phyloP scores from a whole-genome alignment of 2,329 filamentous ascomycete species.

The Diatrype stigma region DNA sequence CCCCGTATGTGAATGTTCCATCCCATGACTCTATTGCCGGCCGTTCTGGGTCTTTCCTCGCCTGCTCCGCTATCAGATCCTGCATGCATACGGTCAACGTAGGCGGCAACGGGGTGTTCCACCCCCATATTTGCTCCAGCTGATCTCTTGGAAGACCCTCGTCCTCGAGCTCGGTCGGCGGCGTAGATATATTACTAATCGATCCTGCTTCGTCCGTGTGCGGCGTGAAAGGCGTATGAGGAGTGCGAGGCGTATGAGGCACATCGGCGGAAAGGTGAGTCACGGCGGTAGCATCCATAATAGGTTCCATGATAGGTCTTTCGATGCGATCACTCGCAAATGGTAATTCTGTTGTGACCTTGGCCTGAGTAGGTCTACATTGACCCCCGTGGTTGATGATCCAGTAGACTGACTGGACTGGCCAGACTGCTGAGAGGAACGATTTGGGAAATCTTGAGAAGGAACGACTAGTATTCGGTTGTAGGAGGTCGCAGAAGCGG shows the following conservation, averaged over 20 bases:
- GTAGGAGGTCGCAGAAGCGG: not conserved
- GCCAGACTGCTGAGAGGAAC: not conserved
- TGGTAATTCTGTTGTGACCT: not conserved
- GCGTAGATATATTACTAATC: constrained; percentile 18
- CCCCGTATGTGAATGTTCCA: constrained; percentile 41
- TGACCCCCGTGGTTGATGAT: not conserved
- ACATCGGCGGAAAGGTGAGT: constrained; percentile 10
- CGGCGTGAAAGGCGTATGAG: too few species aligned
- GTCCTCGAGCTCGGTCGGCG: constrained; percentile 24
- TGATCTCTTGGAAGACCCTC: constrained; percentile 30
- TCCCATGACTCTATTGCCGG: constrained; percentile 48
- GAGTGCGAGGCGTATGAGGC: too few species aligned
- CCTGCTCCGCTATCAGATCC: constrained; percentile 39
- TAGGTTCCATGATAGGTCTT: constrained; percentile 9
- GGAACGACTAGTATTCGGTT: not conserved
- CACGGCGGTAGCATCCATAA: constrained; percentile 10
- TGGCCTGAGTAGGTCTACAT: not conserved
- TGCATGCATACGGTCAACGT: constrained; percentile 41
- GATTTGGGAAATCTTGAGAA: not conserved
- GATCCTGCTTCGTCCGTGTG: constrained; percentile 18
- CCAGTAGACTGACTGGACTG: not conserved
- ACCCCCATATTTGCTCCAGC: constrained; percentile 41
- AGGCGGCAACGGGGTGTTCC: constrained; percentile 40
- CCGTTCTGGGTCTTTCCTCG: constrained; percentile 31
- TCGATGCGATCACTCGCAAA: not conserved